Conservation (phyloP, 2,329 filamentous ascomycete species). For the Fusarium papillatum region DNA sequence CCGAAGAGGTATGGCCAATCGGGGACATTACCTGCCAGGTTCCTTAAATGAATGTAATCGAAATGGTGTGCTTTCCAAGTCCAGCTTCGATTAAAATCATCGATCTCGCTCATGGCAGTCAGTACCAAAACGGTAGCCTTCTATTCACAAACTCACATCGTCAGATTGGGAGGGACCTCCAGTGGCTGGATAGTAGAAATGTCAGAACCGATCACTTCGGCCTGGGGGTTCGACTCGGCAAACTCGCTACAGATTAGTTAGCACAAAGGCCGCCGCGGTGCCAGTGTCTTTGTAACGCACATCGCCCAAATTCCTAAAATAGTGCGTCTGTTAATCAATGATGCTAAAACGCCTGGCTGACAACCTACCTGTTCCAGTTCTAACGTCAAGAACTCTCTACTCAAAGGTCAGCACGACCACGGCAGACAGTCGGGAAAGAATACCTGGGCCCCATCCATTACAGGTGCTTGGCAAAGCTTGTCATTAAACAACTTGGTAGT, state of each 20-base stretch:
- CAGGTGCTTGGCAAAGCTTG: neutral
- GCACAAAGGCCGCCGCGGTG: neutral
- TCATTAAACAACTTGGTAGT: neutral
- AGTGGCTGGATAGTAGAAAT: neutral
- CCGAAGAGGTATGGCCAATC: neutral
- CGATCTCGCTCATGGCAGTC: neutral
- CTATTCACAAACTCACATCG: neutral
- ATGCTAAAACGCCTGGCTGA: neutral
- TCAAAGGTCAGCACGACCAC: neutral
- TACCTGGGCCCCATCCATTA: neutral
- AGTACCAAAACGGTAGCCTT: neutral
- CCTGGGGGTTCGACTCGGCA: neutral
- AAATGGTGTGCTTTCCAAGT: neutral
- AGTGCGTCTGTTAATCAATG: neutral
- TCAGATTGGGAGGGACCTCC: neutral
- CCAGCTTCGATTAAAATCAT: neutral
- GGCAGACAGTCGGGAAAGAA: neutral
- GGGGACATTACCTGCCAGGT: neutral
- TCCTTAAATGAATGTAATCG: neutral
- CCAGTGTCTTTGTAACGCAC: neutral
- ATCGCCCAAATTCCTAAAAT: neutral
- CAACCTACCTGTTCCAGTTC: neutral
- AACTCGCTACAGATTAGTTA: neutral
- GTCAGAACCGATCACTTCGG: neutral
- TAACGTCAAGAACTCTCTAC: neutral